Conservation (phyloP, 768 basidiomycete genomes). For the Hypsizygus marmoreus region DNA sequence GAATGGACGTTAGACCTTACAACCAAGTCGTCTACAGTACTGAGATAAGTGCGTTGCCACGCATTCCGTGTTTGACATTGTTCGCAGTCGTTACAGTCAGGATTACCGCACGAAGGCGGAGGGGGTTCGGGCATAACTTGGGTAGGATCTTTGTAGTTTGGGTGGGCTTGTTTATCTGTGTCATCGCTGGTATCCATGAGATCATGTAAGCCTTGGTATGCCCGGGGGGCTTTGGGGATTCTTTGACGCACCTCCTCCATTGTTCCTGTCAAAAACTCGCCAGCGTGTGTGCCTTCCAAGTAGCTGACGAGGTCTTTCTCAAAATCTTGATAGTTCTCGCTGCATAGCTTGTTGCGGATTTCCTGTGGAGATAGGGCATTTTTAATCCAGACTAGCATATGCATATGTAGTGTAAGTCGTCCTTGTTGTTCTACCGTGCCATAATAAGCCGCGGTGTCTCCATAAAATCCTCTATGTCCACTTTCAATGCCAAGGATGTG, state of each 20-base stretch:
- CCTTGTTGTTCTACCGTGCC: conserved; percentile 33
- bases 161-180: background rate
- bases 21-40: conserved; percentile 6
- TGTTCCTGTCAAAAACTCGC: conserved; percentile 18
- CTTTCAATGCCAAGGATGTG: conserved; percentile 22
- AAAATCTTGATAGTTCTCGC: conserved; percentile 16
- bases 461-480: conserved; percentile 23
- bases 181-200: background rate
- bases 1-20: conserved; percentile 3
- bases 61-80: background rate
- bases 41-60: background rate
- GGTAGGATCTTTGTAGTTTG: conserved; percentile 1
- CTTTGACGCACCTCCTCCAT: conserved; percentile 4
- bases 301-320: conserved; percentile 17
- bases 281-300: conserved; percentile 21
- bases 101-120: conserved; percentile 1
- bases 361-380: background rate
- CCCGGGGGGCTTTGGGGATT: background rate
- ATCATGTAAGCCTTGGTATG: background rate
- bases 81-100: background rate
- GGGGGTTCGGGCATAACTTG: conserved; percentile 2
- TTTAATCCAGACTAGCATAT: conserved; percentile 1
- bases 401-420: conserved; percentile 33
- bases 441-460: conserved; percentile 26
- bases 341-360: background rate